phyloP scores from a whole-genome alignment of 768 basidiomycete species.

The Mycena kentingensis region DNA sequence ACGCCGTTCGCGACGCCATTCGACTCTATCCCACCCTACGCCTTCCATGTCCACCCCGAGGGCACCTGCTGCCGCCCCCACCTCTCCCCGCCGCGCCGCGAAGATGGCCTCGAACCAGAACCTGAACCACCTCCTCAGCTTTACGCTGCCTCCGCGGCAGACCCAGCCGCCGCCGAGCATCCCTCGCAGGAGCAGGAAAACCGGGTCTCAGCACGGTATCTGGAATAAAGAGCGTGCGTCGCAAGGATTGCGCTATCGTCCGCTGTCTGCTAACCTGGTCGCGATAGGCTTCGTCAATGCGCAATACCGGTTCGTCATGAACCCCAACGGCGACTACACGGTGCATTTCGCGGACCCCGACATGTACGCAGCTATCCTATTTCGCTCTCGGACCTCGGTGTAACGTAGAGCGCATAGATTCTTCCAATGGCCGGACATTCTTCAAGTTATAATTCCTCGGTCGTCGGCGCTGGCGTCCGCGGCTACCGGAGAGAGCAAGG shows the following conservation, averaged over 20 bases:
- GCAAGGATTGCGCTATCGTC: constrained; percentile 11
- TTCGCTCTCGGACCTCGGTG: constrained; percentile 13
- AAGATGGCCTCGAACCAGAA: constrained; percentile 73
- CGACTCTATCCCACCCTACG: background rate
- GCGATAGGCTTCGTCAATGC: constrained; percentile 92
- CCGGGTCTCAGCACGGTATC: constrained; percentile 60
- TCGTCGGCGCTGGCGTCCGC: constrained; percentile 73
- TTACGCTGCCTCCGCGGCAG: constrained; percentile 88
- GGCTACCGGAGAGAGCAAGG: constrained; percentile 46
- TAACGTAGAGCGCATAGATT: constrained; percentile 52
- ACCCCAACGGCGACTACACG: constrained; percentile 87
- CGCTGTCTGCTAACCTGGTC: constrained; percentile 17
- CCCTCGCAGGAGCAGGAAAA: constrained; percentile 77
- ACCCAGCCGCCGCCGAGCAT: constrained; percentile 54
- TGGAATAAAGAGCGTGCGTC: constrained; percentile 93
- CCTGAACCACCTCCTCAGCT: constrained; percentile 88
- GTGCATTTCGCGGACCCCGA: constrained; percentile 98
- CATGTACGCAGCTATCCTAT: constrained; percentile 62
- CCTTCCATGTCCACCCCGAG: constrained; percentile 40
- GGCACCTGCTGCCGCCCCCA: constrained; percentile 30
- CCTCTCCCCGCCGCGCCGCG: constrained; percentile 55
- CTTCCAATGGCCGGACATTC: constrained; percentile 94
- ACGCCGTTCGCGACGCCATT: too few species aligned
- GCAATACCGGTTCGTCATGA: constrained; percentile 94
- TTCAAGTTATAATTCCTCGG: constrained; percentile 92